A percentile compares a stretch with the other conserved stretches of the same genome.
Conservation (phyloP, 371 early-diverging fungal species). For the Coemansia sp. region DNA sequence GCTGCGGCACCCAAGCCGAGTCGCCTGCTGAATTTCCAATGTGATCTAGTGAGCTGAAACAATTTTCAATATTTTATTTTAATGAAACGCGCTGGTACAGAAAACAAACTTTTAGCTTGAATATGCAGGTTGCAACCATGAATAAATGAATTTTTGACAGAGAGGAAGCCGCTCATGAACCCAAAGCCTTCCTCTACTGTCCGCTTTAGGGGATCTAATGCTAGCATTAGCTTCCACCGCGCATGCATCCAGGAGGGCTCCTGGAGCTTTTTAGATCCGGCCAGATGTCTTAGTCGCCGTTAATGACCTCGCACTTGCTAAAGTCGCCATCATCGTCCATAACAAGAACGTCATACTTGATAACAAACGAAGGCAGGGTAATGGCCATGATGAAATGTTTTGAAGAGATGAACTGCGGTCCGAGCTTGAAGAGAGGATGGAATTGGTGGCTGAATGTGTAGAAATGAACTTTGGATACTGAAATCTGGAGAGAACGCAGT, state of each 20-base stretch:
- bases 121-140: not conserved
- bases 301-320: constrained; percentile 16
- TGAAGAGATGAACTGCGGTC: too few relatives aligned
- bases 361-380: constrained; percentile 2
- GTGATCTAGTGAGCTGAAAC: too few relatives aligned
- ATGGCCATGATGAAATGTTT: constrained; percentile 9
- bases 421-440: not conserved
- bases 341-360: constrained; percentile 16
- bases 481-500: not conserved
- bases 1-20: constrained; percentile 6
- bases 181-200: not conserved
- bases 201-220: constrained; percentile 1
- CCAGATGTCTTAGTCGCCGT: constrained; percentile 2
- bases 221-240: not conserved
- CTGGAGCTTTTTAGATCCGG: not conserved
- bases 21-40: not conserved
- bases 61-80: not conserved
- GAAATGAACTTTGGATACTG: constrained; percentile 3
- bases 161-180: not conserved
- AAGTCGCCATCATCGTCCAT: constrained; percentile 30
- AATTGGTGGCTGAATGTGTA: not conserved
- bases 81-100: not conserved
- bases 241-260: not conserved
- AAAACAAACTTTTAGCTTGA: not conserved
- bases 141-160: not conserved